Evolutionary conservation across 768 basidiomycete species (phyloP).

Genomic region (Cubamyces lactineus): DNA sequence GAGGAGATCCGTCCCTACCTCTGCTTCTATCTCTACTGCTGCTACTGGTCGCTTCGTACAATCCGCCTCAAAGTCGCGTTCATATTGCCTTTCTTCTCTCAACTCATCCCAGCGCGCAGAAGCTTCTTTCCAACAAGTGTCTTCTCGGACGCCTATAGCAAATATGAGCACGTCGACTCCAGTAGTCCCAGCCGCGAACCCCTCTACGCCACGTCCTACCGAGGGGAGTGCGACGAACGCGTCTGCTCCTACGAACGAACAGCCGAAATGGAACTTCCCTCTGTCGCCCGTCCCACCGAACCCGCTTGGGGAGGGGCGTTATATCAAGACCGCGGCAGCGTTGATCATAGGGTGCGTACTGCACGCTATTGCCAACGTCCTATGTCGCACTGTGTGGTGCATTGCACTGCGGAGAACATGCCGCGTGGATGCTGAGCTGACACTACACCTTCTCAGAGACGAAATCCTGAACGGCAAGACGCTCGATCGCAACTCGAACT

Average conservation of each 20-base stretch:
- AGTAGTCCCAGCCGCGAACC: background rate
- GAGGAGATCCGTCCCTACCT: background rate
- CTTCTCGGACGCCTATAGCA: background rate
- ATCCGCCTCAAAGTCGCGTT: background rate
- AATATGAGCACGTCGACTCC: background rate
- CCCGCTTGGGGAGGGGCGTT: constrained; percentile 68
- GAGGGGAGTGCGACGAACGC: background rate
- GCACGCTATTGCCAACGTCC: too few relatives aligned
- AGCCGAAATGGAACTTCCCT: constrained; percentile 43
- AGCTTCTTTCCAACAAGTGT: background rate
- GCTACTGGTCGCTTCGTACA: background rate
- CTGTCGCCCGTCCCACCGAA: constrained; percentile 63
- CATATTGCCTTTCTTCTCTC: background rate
- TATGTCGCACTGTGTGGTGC: too few relatives aligned
- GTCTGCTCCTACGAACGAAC: background rate
- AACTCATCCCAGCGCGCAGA: background rate
- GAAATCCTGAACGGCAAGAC: constrained; percentile 95
- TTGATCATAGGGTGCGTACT: constrained; percentile 71
- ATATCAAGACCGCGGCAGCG: constrained; percentile 74
- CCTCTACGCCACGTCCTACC: background rate
- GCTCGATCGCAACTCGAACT: constrained; percentile 80
- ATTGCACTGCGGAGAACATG: background rate
- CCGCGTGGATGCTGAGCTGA: background rate
- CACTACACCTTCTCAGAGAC: constrained; percentile 52
- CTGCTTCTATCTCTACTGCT: background rate